Evolutionary conservation across 1,139 yeast genomes (phyloP), one percentile per base, ranked within the genome.

Genomic region (Debaryomyces sp.): DNA sequence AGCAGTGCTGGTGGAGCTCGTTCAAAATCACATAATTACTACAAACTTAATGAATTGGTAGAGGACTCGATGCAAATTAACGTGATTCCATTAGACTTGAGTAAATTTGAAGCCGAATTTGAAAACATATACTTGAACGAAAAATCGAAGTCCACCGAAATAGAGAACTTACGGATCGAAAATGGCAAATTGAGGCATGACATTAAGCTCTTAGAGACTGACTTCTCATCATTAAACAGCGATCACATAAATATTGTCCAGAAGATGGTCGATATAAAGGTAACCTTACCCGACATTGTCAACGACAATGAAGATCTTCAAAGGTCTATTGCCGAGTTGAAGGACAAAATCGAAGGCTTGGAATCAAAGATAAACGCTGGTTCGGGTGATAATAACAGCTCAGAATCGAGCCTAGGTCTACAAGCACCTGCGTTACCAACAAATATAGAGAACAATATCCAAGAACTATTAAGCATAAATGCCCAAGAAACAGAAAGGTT

Each of bases 161-260:
- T 89, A 46, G 91, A 87, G 51, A 70, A 77, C 21, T 65, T 89
- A 48, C 77, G 86, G 49, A 66, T 79, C 5, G 75, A 82, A 49
- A 94, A 92, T 66, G 89, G 91, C 22, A 81, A 82, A 53, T 72
- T 94, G 50, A 82, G 91, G 41, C 81, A 84, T 55, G 87, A 87
- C 55, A 87, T 92, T 51, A 81, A 89, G 57, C 80, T 82, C 48
- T 73, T 91, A 44, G 97, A 94, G 66, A 75, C 84, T 26, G 80
- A 84, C 36, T 85, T 86, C 57, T 82, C 89, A 1, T 69, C 75
- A 8, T 73, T 94, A 51, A 91, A 89, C 59, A 78, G 84, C 51
- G 97, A 92, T 61, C 97, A 94, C 64, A 63, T 75, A 17, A 71
- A 62, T 26, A 61, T 72, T 9, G 76, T 76, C n/a, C 80, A 75